Conservation (phyloP, 352 stramenopile species). For the Elongisporangium anandrum region DNA sequence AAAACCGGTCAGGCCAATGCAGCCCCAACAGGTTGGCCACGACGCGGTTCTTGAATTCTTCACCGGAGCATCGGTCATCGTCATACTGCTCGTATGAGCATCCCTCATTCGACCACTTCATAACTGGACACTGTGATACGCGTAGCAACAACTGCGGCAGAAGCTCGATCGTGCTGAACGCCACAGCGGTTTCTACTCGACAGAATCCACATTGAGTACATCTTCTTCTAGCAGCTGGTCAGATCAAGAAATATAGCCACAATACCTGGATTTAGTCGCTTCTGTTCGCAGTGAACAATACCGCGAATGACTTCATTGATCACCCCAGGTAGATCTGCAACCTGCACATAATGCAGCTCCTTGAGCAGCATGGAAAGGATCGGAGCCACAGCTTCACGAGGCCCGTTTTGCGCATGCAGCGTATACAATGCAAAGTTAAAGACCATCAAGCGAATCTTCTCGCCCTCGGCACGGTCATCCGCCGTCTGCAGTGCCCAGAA, state of each 20-base stretch:
- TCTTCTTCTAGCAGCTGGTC: too few species aligned
- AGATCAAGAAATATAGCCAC: background rate
- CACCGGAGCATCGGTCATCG: constrained; percentile 18
- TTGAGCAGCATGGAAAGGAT: constrained; percentile 20
- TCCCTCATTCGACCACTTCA: constrained; percentile 15
- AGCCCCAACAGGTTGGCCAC: constrained; percentile 30
- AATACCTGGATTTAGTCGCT: constrained; percentile 17
- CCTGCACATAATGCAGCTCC: constrained; percentile 29
- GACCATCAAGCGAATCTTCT: constrained; percentile 18
- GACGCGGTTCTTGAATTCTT: constrained; percentile 20
- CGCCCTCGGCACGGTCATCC: constrained; percentile 7
- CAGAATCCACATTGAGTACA: constrained; percentile 1
- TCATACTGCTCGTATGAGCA: constrained; percentile 13
- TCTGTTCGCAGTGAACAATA: constrained; percentile 16
- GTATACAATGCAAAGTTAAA: constrained; percentile 19
- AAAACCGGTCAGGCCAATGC: constrained; percentile 37
- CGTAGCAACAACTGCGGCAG: constrained; percentile 38
- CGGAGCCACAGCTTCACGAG: constrained; percentile 13
- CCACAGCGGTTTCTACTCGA: constrained; percentile 15
- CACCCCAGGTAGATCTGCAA: constrained; percentile 17
- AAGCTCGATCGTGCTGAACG: constrained; percentile 42
- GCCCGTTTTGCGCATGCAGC: constrained; percentile 22
- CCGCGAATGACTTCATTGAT: constrained; percentile 33
- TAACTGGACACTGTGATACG: constrained; percentile 16
- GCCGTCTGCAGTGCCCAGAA: constrained; percentile 31